Percentiles rank a stretch among this genome's conserved stretches.
phyloP scores from a whole-genome alignment of 768 basidiomycete species.

The Pisolithus tinctorius region DNA sequence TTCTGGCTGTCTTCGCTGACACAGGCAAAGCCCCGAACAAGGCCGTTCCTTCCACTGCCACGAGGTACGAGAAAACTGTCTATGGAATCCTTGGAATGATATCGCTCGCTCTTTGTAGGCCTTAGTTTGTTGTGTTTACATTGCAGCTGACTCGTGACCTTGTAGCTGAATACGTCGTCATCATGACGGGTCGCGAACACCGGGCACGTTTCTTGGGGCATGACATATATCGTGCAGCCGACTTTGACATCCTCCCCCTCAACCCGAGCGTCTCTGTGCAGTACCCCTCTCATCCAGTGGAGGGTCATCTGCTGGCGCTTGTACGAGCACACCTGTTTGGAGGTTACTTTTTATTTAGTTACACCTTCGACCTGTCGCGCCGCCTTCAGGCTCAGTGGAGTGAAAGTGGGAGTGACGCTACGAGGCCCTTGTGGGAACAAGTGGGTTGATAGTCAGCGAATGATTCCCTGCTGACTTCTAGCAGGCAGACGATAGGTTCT shows the following conservation, averaged over 20 bases:
- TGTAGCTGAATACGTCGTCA: slow-evolving; percentile 87
- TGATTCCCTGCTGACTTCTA: slow-evolving; percentile 1
- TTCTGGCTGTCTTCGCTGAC: neutral
- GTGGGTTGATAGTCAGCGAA: slow-evolving; percentile 35
- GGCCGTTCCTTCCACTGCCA: slow-evolving; percentile 45
- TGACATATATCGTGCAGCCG: slow-evolving; percentile 82
- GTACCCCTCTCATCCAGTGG: slow-evolving; percentile 75
- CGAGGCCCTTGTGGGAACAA: slow-evolving; percentile 68
- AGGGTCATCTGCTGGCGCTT: slow-evolving; percentile 80
- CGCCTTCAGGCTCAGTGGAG: slow-evolving; percentile 79
- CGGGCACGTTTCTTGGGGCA: slow-evolving; percentile 76
- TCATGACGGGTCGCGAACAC: slow-evolving; percentile 77
- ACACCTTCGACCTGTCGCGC: slow-evolving; percentile 85
- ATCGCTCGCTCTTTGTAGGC: slow-evolving; percentile 68
- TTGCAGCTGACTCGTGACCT: neutral
- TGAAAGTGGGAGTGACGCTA: slow-evolving; percentile 41
- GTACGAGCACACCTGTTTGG: slow-evolving; percentile 76
- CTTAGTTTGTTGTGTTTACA: neutral
- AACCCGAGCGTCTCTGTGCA: slow-evolving; percentile 61
- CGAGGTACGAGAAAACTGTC: slow-evolving; percentile 56
- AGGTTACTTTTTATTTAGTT: slow-evolving; percentile 86
- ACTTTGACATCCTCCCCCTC: slow-evolving; percentile 88
- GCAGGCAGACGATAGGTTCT: slow-evolving; percentile 92
- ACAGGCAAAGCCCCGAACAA: slow-evolving; percentile 42
- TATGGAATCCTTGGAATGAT: slow-evolving; percentile 75